phyloP scores from a whole-genome alignment of 306 rosid genomes.

The Crotalaria pallida region DNA sequence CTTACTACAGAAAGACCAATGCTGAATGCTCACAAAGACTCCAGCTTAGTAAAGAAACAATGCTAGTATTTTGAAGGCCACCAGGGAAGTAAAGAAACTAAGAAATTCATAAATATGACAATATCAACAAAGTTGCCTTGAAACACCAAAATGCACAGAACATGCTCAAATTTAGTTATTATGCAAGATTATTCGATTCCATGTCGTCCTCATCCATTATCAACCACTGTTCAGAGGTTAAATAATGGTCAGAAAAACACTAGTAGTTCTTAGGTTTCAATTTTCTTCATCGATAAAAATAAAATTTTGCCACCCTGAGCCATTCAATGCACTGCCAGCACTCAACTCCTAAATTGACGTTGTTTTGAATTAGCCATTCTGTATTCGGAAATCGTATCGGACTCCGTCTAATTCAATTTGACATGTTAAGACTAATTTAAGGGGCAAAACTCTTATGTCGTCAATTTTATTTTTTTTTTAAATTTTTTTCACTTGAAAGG shows the following conservation, averaged over 20 bases:
- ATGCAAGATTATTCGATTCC: background rate
- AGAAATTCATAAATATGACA: background rate
- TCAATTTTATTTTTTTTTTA: no score
- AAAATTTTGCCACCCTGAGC: background rate
- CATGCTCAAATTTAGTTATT: background rate
- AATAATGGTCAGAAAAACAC: background rate
- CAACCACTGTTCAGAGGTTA: background rate
- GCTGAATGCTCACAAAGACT: background rate
- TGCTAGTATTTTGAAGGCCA: background rate
- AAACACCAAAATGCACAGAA: background rate
- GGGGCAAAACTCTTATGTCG: no score
- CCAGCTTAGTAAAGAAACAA: background rate
- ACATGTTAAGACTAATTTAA: no score
- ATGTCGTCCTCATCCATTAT: background rate
- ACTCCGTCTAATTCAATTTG: no score
- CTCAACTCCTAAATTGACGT: background rate
- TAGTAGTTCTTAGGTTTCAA: background rate
- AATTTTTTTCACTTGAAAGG: no score
- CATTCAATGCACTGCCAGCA: conserved; percentile 8
- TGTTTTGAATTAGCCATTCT: no score
- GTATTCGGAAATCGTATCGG: no score
- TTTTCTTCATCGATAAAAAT: conserved; percentile 19
- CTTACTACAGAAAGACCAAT: background rate
- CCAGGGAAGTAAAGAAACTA: background rate
- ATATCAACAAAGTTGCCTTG: background rate